Percentiles rank a stretch among this genome's conserved stretches.
These are phyloP conservation scores for Cucumis melo DNA, from an alignment of 306 rosid species.

Conservation along the genomic window DNA sequence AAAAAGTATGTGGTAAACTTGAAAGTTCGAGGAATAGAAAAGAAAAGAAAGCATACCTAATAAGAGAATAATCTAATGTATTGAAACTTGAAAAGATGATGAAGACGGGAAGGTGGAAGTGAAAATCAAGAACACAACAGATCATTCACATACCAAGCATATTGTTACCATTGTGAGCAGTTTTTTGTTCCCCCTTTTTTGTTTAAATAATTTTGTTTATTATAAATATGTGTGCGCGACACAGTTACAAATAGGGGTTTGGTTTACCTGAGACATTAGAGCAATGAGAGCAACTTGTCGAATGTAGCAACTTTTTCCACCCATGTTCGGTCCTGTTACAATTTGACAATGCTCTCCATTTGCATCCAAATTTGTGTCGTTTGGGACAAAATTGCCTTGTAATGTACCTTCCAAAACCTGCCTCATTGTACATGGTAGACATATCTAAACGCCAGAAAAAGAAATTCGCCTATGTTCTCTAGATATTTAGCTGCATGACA, in stretches of 20 bases:
- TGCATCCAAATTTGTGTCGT: conserved; percentile 61
- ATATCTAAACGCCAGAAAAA: background rate
- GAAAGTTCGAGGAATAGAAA: conserved; percentile 7
- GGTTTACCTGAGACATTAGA: conserved; percentile 85
- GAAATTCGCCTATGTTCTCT: background rate
- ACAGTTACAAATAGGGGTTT: background rate
- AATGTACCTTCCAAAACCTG: conserved; percentile 70
- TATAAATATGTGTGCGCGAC: no score
- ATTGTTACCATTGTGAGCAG: no score
- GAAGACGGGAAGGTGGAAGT: background rate
- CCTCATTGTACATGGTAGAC: background rate
- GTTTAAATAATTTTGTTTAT: no score
- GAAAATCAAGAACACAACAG: background rate
- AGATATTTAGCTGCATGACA: background rate
- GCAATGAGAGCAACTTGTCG: conserved; percentile 91
- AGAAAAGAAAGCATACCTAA: background rate
- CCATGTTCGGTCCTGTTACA: conserved; percentile 97
- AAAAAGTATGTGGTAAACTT: background rate
- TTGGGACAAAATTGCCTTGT: conserved; percentile 84
- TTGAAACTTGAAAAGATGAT: background rate
- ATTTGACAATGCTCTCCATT: conserved; percentile 71
- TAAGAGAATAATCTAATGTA: background rate
- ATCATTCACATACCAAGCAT: no score
- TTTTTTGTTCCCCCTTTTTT: no score
- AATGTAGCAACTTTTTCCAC: conserved; percentile 95